Evolutionary conservation across 805 yeast species (phyloP), one percentile per base, ranked within the genome.

Genomic region (Tetrapisispora arboricola): DNA sequence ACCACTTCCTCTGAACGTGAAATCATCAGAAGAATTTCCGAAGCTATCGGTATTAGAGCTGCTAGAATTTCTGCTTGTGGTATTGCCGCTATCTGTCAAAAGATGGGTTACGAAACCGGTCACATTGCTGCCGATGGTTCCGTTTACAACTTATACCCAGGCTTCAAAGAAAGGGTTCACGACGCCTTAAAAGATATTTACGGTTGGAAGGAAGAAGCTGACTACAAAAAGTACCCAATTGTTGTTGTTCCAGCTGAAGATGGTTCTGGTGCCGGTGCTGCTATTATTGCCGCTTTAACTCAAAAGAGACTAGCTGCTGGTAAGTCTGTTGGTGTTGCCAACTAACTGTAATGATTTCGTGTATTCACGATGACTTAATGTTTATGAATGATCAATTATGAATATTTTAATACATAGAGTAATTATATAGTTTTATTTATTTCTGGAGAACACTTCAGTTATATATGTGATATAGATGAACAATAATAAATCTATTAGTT

Each of bases 221-320:
- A 65, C 40, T 34, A 34, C 37, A 55, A 65, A 36, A 61, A 63
- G 32, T 86, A 86, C 63, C 97, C 97, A 49, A 79, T 92, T 57
- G 66, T 72, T 49, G 78, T 88, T 51, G 84, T 81, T 31, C 84
- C 94, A 44, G 97, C 98, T 49, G 96, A 90, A 68, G 98, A 92
- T 68, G 98, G 98, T 55, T 82, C 92, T 29, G 97, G 97, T 70
- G 96, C 85, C 37, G 98, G 98, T 61, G 98, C 98, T 42, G 98
- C 97, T 39, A 75, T 90, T 55, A 90, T 92, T 66, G 97, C 98
- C 41, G 96, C 97, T 33, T 75, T 90, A 64, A 82, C 97, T 43
- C 76, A 82, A 63, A 72, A 76, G 63, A 80, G 98, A 70, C 70
- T 80, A 56, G 71, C 68, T 49, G 70, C 74, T 45, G 90, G 90